Conservation (phyloP, 352 stramenopile species). For the Phytophthora kernoviae region DNA sequence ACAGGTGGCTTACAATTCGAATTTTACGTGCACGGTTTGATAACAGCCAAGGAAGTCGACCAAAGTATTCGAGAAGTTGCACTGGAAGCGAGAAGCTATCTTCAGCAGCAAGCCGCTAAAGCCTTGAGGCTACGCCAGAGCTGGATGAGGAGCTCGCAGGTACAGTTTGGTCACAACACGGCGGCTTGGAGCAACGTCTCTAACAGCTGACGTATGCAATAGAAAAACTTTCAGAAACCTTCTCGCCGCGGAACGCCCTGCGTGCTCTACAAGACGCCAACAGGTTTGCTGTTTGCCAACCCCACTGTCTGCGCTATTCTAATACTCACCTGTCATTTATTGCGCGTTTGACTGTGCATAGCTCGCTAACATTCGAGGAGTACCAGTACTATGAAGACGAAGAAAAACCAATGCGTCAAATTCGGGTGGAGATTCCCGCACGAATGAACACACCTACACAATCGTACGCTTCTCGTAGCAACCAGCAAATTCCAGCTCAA, state of each 20-base stretch:
- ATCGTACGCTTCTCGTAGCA: conserved; percentile 3
- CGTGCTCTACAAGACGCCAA: conserved; percentile 45
- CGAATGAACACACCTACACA: conserved; percentile 16
- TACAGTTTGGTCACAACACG: conserved; percentile 10
- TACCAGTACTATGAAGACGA: conserved; percentile 23
- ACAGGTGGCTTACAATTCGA: neutral
- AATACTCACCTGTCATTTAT: neutral
- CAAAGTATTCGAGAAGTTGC: conserved; percentile 74
- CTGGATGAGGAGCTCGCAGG: conserved; percentile 49
- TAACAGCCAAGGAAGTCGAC: conserved; percentile 54
- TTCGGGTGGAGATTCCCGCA: conserved; percentile 26
- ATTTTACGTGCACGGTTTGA: neutral
- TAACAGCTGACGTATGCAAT: neutral
- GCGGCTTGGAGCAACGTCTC: neutral
- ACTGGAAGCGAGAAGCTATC: conserved; percentile 51
- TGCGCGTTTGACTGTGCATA: conserved; percentile 7
- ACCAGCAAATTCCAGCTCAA: conserved; percentile 2
- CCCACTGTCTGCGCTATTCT: neutral
- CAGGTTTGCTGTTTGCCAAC: conserved; percentile 34
- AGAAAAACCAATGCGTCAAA: conserved; percentile 21
- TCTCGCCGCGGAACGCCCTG: conserved; percentile 56
- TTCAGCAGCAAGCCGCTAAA: conserved; percentile 53
- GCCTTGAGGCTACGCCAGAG: conserved; percentile 39
- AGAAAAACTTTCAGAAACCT: conserved; percentile 67
- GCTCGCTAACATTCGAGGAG: conserved; percentile 28